Evolutionary conservation across 768 basidiomycete genomes (phyloP), one percentile per base, ranked within the genome.

Genomic region (Phaeolepiota aurea): DNA sequence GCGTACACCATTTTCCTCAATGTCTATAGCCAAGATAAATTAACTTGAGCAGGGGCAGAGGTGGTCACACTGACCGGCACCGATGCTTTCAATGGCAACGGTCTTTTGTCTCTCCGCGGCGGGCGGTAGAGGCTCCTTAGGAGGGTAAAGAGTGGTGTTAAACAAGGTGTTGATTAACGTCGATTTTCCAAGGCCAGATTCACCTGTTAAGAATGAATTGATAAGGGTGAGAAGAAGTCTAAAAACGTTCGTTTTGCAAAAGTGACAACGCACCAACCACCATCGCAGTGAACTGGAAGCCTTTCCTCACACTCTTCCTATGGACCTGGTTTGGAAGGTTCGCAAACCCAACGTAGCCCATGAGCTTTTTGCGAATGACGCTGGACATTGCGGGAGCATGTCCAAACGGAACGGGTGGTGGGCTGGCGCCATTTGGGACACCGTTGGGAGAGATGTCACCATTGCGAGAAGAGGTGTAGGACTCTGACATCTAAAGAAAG

Each of bases 281-380:
- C 96, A 99, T 98, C 50, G 82, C 75, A 41, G 92, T 94, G 70
- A 99, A 99, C 63, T 98, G 90, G 75, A 98, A 99, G 33, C 96
- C 94, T 66, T 92, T 97, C 71, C 91, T 77, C 36, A 96, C 87
- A 54, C 91, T 94, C 71, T 96, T 90, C 65, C 96, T 84, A 68
- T 99, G 96, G 33, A 98, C 94, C 65, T 99, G 96, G 76, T 99
- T 98, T 37, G 96, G 96, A 38, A 99, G 76, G 64, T 96, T 98
- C 58, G 93, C 90, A 58, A 99, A 94, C 38, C 90, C 90, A 45
- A 94, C 90, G 59, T 90, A 93, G 54, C 90, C 88, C 78, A 86
- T 88, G 54, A 93, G 72, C 68, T 92, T 92, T 80, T 91, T 92
- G 65, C 87, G 84, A 54, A 76, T 74, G 58, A 73, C 69, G 51